Base-by-base conservation (phyloP, 257 asterid genomes). In the Marsdenia floribunda region DNA sequence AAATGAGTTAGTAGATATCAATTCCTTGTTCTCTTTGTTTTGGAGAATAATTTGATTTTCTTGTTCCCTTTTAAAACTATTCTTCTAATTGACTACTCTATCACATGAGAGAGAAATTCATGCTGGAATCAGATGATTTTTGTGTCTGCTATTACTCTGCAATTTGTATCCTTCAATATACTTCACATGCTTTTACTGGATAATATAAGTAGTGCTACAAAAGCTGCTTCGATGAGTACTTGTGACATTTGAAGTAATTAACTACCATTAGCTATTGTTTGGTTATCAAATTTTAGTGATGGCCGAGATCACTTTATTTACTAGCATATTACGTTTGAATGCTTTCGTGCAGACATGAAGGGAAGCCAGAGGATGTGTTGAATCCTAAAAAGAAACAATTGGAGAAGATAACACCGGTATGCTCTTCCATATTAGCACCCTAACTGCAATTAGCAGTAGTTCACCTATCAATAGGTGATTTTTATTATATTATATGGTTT, bases 341-440 rank as follows among this genome's bases (percentile, higher is more conserved):
- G 40, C 73, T 73, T 54, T 11, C 26, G 40, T 83, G 40, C 91
- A 94, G 97, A 42, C 83, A 81, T 67, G 97, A 88, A 7, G 97
- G 96, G 26, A 89, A 86, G 82, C 97, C 98, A 67, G 98, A 94
- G 80, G 97, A 89, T 64, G 93, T 94, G 22, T 81, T 94, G 76
- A 94, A 90, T 85, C 98, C 98, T n/a, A 94, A 94, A 79, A 94
- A 94, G 95, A 94, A 92, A 78, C 98, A 94, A 82, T 80, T 94
- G 78, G 98, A 94, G 66, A 94, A 92, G 87, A 89, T 94, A 77
- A 84, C 97, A 50, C 93, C 87, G 88, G 97, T 92, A 89, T 37
- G 86, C 70, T 60, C 49, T 63, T 16, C 47, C 44, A 16, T 68
- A 35, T 16, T 16, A 44, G 12, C 13, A 26, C 47, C 16, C n/a